phyloP scores from a whole-genome alignment of 441 rosid species.

The Jatropha multifida region DNA sequence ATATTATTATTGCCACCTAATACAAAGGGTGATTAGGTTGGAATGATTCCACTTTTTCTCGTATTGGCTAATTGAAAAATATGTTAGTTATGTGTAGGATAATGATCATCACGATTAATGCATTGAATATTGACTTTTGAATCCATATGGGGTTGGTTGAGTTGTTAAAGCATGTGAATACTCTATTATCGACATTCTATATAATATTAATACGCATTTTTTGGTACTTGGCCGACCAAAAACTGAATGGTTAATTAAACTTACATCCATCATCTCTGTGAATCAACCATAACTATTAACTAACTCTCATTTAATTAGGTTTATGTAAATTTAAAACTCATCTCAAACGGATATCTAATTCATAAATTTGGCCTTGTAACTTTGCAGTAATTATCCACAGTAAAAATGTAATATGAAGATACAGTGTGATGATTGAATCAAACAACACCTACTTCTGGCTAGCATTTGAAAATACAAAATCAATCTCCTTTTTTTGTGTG shows the following conservation, averaged over 20 bases:
- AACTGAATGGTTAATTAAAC: too few relatives aligned
- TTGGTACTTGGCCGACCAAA: neutral
- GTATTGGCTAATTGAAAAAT: neutral
- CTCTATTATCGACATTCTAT: neutral
- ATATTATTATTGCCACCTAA: slow-evolving; percentile 14
- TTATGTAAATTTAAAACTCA: too few relatives aligned
- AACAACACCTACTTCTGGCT: too few relatives aligned
- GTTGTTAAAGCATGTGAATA: slow-evolving; percentile 10
- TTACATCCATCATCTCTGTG: too few relatives aligned
- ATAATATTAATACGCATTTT: neutral
- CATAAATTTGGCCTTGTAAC: too few relatives aligned
- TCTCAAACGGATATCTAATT: too few relatives aligned
- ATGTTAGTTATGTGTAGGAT: slow-evolving; percentile 12
- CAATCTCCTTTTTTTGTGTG: neutral
- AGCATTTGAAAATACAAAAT: neutral
- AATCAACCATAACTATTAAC: too few relatives aligned
- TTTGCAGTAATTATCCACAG: too few relatives aligned
- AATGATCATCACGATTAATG: slow-evolving; percentile 12
- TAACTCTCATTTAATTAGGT: too few relatives aligned
- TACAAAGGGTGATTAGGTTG: slow-evolving; percentile 25
- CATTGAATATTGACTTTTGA: slow-evolving; percentile 16
- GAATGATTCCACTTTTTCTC: slow-evolving; percentile 17
- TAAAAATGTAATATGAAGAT: too few relatives aligned
- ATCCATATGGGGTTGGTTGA: slow-evolving; percentile 12
- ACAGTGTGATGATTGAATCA: too few relatives aligned